These are phyloP conservation scores for Adiantum capillusveneris DNA, from an alignment of 75 land plant species.

Conservation along the genomic window DNA sequence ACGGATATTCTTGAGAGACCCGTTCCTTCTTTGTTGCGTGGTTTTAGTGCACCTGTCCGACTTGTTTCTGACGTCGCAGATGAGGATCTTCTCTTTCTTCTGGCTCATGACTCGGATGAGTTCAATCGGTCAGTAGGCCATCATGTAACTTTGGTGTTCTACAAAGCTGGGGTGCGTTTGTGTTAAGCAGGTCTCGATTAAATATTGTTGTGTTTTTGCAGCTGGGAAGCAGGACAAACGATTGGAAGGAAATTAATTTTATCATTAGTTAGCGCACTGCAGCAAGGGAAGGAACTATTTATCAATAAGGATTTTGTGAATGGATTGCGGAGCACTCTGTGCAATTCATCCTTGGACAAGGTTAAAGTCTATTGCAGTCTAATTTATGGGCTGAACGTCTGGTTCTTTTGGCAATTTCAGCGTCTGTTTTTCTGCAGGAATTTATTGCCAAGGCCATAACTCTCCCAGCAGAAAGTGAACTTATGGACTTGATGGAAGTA, in stretches of 20 bases:
- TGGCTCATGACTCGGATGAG: conserved; percentile 94
- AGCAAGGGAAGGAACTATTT: conserved; percentile 50
- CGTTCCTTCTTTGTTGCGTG: conserved; percentile 73
- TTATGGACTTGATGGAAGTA: conserved; percentile 88
- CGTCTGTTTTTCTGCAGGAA: too few relatives aligned
- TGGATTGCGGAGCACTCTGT: conserved; percentile 61
- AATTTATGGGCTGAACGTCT: too few relatives aligned
- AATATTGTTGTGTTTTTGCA: conserved; percentile 16
- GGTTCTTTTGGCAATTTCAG: too few relatives aligned
- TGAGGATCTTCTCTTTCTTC: conserved; percentile 69
- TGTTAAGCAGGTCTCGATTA: too few relatives aligned
- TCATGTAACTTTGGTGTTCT: too few relatives aligned
- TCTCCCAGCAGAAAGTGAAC: conserved; percentile 85
- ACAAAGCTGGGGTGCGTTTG: neutral
- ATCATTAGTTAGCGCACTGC: conserved; percentile 44
- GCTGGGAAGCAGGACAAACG: conserved; percentile 97
- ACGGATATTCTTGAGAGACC: conserved; percentile 60
- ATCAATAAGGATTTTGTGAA: conserved; percentile 56
- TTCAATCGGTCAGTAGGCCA: conserved; percentile 56
- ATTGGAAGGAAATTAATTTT: conserved; percentile 86
- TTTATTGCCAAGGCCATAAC: conserved; percentile 85
- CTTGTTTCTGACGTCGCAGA: conserved; percentile 77
- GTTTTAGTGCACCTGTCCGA: conserved; percentile 87
- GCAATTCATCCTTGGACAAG: conserved; percentile 65
- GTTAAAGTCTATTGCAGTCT: too few relatives aligned